phyloP scores from a whole-genome alignment of 306 rosid genomes.

The Cucumis melo region DNA sequence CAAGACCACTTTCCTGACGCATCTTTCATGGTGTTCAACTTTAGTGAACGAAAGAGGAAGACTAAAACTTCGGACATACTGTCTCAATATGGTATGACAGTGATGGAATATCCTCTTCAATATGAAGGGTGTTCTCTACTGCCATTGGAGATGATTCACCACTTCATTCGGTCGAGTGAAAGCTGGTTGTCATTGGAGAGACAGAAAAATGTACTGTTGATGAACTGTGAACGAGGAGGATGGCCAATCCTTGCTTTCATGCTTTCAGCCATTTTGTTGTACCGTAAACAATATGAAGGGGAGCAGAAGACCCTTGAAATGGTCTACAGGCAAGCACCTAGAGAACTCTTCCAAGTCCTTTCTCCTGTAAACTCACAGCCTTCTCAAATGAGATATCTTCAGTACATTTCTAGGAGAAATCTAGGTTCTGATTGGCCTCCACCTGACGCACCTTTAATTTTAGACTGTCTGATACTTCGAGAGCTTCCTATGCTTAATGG shows the following conservation, averaged over 20 bases:
- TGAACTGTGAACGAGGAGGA: conserved; percentile 97
- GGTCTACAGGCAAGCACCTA: conserved; percentile 98
- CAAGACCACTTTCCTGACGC: conserved; percentile 85
- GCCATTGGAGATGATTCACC: conserved; percentile 89
- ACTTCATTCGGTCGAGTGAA: conserved; percentile 96
- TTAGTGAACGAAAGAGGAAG: conserved; percentile 74
- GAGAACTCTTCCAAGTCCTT: conserved; percentile 69
- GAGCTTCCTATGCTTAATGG: conserved; percentile 64
- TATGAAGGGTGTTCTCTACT: conserved; percentile 83
- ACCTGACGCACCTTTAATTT: conserved; percentile 61
- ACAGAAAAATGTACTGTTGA: conserved; percentile 81
- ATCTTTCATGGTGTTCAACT: conserved; percentile 95
- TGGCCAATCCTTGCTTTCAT: conserved; percentile 99
- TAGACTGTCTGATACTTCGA: conserved; percentile 78
- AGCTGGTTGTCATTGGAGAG: conserved; percentile 96
- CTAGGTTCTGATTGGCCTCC: conserved; percentile 92
- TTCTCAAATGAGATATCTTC: conserved; percentile 97
- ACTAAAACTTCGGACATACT: conserved; percentile 69
- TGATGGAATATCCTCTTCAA: conserved; percentile 95
- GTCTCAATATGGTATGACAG: conserved; percentile 92
- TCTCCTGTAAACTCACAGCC: conserved; percentile 83
- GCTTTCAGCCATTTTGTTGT: conserved; percentile 84
- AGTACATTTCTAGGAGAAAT: conserved; percentile 79
- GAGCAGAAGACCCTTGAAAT: conserved; percentile 93
- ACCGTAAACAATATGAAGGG: conserved; percentile 81